These are phyloP conservation scores for Nigrospora osmanthi DNA, from an alignment of 2,329 filamentous ascomycete genomes.

Conservation along the genomic window DNA sequence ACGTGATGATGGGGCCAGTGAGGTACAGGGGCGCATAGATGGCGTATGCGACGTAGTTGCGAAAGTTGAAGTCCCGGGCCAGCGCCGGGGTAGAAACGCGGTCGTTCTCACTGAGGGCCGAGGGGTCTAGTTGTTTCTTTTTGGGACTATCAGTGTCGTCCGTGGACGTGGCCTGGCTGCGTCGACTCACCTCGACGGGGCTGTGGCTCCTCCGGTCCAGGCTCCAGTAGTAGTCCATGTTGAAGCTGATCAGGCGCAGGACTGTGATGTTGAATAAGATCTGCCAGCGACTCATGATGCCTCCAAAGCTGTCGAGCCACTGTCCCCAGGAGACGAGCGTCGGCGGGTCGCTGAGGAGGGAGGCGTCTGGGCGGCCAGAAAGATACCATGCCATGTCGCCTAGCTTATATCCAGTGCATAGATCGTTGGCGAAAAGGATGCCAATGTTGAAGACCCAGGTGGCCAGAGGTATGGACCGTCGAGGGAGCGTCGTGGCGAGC, in stretches of 20 bases:
- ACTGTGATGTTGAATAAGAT: conserved; percentile 97
- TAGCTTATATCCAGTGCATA: conserved; percentile 70
- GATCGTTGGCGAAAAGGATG: conserved; percentile 83
- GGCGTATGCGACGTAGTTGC: conserved; percentile 82
- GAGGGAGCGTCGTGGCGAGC: conserved; percentile 65
- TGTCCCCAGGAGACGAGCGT: conserved; percentile 52
- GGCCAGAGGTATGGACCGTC: conserved; percentile 59
- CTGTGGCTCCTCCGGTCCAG: conserved; percentile 55
- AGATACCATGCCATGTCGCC: conserved; percentile 51
- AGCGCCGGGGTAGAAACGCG: conserved; percentile 71
- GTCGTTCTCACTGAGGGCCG: conserved; percentile 81
- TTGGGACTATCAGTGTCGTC: conserved; percentile 61
- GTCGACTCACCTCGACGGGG: conserved; percentile 67
- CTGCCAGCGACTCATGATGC: conserved; percentile 86
- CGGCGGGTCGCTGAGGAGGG: conserved; percentile 30
- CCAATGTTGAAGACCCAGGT: conserved; percentile 90
- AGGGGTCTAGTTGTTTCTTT: conserved; percentile 94
- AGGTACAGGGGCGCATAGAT: conserved; percentile 93
- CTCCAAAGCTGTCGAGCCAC: conserved; percentile 72
- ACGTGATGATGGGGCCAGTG: conserved; percentile 87
- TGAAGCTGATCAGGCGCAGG: conserved; percentile 89
- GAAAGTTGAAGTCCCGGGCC: conserved; percentile 64
- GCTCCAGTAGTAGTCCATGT: conserved; percentile 95
- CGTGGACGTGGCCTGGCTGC: background rate
- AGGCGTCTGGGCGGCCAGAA: conserved; percentile 22